phyloP scores from a whole-genome alignment of 1,284 basidiomycete genomes.

The Trichosporon inkin region DNA sequence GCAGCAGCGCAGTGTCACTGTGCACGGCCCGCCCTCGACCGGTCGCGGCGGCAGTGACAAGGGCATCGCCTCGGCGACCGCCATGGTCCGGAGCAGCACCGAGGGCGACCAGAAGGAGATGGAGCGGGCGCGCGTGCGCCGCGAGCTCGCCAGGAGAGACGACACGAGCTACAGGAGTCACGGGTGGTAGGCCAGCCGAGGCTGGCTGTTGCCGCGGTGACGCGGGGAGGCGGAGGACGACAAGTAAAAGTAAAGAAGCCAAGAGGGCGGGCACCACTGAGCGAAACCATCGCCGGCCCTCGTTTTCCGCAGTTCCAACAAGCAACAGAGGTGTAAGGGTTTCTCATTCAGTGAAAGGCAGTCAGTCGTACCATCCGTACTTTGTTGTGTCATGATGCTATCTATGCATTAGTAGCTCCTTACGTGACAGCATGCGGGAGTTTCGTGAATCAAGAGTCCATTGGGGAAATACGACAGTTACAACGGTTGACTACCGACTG shows the following conservation, averaged over 20 bases:
- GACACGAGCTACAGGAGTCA: slow-evolving; percentile 44
- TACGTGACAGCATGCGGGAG: too few relatives aligned
- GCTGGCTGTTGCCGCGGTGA: too few relatives aligned
- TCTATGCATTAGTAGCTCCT: slow-evolving; percentile 3
- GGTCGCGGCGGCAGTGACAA: neutral
- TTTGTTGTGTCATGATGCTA: slow-evolving; percentile 6
- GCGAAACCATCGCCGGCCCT: too few relatives aligned
- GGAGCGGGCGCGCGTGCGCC: slow-evolving; percentile 23
- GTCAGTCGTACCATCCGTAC: neutral
- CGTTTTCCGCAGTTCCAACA: neutral
- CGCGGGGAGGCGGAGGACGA: too few relatives aligned
- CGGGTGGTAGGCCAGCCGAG: slow-evolving; percentile 34
- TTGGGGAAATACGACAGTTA: neutral
- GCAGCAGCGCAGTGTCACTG: neutral
- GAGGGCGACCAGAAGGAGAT: slow-evolving; percentile 30
- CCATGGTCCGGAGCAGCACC: slow-evolving; percentile 38
- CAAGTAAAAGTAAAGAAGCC: too few relatives aligned
- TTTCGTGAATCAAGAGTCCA: too few relatives aligned
- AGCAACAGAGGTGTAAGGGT: too few relatives aligned
- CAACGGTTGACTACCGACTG: too few relatives aligned
- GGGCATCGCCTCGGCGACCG: slow-evolving; percentile 19
- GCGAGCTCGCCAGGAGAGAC: slow-evolving; percentile 28
- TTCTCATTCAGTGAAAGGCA: too few relatives aligned
- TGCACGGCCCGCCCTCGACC: neutral
- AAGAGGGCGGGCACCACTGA: too few relatives aligned